A percentile compares a stretch with the other conserved stretches of the same genome.
phyloP scores from a whole-genome alignment of 1,284 basidiomycete genomes.

The Waitea zeae region DNA sequence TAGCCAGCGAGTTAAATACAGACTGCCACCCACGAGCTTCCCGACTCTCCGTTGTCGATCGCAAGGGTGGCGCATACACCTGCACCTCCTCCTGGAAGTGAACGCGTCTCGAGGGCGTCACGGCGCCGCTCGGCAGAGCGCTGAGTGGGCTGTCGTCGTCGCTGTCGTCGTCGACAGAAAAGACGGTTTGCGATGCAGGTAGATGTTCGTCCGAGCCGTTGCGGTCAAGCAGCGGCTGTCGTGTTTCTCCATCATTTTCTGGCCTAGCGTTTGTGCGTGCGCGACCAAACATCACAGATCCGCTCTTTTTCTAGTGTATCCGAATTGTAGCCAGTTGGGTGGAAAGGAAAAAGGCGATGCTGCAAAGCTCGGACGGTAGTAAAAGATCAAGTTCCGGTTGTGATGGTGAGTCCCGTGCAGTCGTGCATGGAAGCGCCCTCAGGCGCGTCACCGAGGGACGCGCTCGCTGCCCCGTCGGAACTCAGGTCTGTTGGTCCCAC shows the following conservation, averaged over 20 bases:
- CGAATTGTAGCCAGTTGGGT: no score
- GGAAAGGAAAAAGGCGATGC: no score
- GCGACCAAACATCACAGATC: not conserved
- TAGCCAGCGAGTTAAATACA: not conserved
- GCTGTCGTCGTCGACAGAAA: slow-evolving; percentile 1
- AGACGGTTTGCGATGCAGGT: slow-evolving; percentile 4
- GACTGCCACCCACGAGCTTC: no score
- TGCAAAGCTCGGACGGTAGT: no score
- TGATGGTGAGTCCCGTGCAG: no score
- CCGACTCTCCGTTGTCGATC: not conserved
- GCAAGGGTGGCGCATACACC: slow-evolving; percentile 5
- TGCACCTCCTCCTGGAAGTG: not conserved
- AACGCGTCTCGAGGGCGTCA: not conserved
- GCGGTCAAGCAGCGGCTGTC: not conserved
- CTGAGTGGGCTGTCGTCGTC: not conserved
- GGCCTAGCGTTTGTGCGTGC: not conserved
- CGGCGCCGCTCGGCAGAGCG: not conserved
- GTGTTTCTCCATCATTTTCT: not conserved
- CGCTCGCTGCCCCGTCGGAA: no score
- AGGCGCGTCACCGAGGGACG: no score
- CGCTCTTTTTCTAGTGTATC: no score
- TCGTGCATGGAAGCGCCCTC: no score
- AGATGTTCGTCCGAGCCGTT: not conserved
- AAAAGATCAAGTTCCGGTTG: no score
- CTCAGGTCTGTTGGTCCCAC: no score